Evolutionary conservation across 225 moss, liverwort and hornwort species (phyloP).

Genomic region (Rhytidiadelphus loreus): DNA sequence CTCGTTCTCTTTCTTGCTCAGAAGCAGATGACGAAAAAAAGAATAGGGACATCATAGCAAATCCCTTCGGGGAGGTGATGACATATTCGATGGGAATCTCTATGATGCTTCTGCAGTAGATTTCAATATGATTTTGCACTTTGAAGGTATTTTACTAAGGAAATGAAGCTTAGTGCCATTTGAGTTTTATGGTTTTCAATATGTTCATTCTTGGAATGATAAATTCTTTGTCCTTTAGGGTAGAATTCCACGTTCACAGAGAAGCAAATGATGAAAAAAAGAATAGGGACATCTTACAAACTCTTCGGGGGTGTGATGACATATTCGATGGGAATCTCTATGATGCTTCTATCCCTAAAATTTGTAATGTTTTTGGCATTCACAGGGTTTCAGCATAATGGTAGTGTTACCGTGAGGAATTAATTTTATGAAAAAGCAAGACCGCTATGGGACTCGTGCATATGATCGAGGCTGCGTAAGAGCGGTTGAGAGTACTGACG

Average conservation of each 20-base stretch:
- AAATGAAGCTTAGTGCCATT: too few relatives aligned
- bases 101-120: constrained; percentile 2
- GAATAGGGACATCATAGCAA: constrained; percentile 29
- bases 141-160: rapidly evolving
- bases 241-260: too few relatives aligned
- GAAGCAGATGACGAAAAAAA: constrained; percentile 16
- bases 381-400: too few relatives aligned
- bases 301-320: constrained; percentile 15
- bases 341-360: background rate
- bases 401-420: too few relatives aligned
- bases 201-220: background rate
- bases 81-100: constrained; percentile 39
- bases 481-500: too few relatives aligned
- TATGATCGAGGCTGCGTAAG: too few relatives aligned
- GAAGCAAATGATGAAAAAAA: constrained; percentile 14
- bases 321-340: constrained; percentile 41
- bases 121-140: too few relatives aligned
- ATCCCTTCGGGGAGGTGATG: constrained; percentile 5
- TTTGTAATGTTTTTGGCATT: background rate
- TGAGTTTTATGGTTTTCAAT: rapidly evolving
- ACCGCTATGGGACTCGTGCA: rapidly evolving
- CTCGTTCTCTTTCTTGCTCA: background rate
- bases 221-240: too few relatives aligned
- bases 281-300: constrained; percentile 34
- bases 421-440: too few relatives aligned